phyloP scores from a whole-genome alignment of 257 asterid genomes.

The Solanum sparsipilum region DNA sequence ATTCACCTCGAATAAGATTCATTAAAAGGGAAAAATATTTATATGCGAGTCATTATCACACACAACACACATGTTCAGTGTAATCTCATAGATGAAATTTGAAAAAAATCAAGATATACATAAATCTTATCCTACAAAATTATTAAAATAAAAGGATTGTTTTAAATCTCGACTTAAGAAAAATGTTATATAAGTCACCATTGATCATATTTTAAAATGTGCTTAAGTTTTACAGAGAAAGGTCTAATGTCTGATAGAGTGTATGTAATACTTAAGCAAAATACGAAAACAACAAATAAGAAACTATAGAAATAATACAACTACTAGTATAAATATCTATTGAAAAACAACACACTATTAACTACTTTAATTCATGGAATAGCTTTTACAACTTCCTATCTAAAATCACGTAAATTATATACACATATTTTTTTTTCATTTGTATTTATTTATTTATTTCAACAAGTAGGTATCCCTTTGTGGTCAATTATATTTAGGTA shows the following conservation, averaged over 20 bases:
- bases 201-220: background rate
- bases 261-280: background rate
- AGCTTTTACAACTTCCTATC: background rate
- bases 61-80: fast-evolving
- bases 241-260: no score
- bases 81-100: fast-evolving
- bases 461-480: background rate
- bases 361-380: background rate
- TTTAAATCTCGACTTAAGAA: background rate
- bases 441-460: background rate
- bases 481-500: background rate
- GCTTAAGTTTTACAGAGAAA: no score
- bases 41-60: background rate
- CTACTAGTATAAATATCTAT: background rate
- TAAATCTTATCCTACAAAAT: background rate
- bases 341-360: background rate
- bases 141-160: fast-evolving
- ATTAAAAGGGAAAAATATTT: background rate
- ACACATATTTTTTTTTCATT: background rate
- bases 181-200: background rate
- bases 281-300: background rate
- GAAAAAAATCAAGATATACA: background rate
- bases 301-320: background rate
- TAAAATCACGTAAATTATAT: background rate
- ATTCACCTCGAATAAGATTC: background rate